These are phyloP conservation scores for Sisymbrium altissimum DNA, from an alignment of 345 rosid genomes.

Conservation along the genomic window DNA sequence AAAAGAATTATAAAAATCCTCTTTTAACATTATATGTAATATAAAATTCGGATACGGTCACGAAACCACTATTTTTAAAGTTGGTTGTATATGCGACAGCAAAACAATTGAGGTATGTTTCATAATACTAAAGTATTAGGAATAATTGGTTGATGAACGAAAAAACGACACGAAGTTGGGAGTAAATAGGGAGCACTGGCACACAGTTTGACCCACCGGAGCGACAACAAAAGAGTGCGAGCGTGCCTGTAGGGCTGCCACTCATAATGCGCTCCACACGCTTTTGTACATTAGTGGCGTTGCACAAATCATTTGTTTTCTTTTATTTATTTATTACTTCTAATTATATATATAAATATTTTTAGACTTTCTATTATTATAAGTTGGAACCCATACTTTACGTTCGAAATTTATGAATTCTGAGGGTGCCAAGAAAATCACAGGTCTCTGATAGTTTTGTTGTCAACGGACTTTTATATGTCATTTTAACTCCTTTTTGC, in stretches of 20 bases:
- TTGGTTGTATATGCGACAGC: neutral
- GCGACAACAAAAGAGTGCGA: conserved; percentile 29
- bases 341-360: neutral
- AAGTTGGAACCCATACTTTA: conserved; percentile 26
- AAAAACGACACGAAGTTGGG: conserved; percentile 32
- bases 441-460: conserved; percentile 2
- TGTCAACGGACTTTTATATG: neutral
- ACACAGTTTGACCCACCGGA: conserved; percentile 36
- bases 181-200: conserved; percentile 27
- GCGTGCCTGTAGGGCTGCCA: conserved; percentile 35
- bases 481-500: neutral
- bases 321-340: neutral
- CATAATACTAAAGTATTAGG: neutral
- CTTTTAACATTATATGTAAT: neutral
- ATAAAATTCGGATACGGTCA: neutral
- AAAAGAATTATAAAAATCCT: neutral
- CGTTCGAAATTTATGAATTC: conserved; percentile 3
- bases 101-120: conserved; percentile 21
- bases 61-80: neutral
- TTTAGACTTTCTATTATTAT: neutral
- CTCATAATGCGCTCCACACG: conserved; percentile 42
- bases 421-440: conserved; percentile 9
- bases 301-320: conserved; percentile 29
- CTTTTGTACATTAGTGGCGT: conserved; percentile 37
- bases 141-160: neutral